Conservation (phyloP, 345 rosid species). For the Combretum micranthum region DNA sequence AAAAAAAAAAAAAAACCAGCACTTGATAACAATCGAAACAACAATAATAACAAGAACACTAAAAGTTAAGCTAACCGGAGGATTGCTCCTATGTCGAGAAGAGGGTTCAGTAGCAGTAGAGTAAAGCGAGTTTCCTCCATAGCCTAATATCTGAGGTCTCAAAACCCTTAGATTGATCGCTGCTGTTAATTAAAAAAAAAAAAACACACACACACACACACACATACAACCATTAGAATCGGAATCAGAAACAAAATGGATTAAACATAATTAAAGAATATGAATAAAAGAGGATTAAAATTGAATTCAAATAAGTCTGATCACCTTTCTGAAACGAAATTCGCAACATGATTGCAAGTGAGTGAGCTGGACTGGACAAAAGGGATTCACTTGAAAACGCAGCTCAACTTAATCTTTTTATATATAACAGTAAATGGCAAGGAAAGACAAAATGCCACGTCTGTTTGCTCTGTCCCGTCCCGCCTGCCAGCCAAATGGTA, state of each 20-base stretch:
- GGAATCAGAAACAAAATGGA: background rate
- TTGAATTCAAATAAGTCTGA: background rate
- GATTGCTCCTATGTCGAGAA: constrained; percentile 21
- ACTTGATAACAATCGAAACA: too few species aligned
- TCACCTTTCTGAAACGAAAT: constrained; percentile 30
- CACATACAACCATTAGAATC: background rate
- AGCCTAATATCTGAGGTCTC: constrained; percentile 39
- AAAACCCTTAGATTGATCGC: constrained; percentile 45
- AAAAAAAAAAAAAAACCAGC: background rate
- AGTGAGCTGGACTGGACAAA: background rate
- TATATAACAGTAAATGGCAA: too few species aligned
- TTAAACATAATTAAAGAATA: background rate
- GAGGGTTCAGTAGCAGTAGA: constrained; percentile 57
- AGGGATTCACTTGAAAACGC: background rate
- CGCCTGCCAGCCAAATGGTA: too few species aligned
- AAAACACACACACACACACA: background rate
- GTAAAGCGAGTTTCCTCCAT: constrained; percentile 19
- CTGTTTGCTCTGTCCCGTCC: too few species aligned
- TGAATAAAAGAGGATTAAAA: background rate
- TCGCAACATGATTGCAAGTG: constrained; percentile 22
- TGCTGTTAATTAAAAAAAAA: constrained; percentile 19
- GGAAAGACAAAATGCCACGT: too few species aligned
- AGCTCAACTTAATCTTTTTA: too few species aligned
- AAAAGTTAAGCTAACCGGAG: constrained; percentile 34
- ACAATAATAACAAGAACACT: background rate